Evolutionary conservation across 495 filamentous ascomycete genomes (phyloP).

Genomic region (Astrocystis sublimbata): DNA sequence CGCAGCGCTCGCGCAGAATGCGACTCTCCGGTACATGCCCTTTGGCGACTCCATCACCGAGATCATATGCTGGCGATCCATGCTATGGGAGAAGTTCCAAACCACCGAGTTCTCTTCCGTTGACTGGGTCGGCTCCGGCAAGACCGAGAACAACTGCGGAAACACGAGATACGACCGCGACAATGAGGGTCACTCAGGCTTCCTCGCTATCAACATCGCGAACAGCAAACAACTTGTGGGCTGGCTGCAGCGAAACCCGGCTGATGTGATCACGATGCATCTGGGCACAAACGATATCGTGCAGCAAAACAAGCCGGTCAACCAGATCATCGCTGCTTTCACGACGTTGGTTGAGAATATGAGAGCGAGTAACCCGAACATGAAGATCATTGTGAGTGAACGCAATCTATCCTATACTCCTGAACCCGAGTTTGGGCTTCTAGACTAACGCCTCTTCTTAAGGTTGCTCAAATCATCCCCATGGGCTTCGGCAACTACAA

Average conservation of each 20-base stretch:
- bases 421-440: too few relatives aligned
- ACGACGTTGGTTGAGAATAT: constrained; percentile 47
- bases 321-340: constrained; percentile 49
- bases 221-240: constrained; percentile 49
- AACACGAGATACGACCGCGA: constrained; percentile 46
- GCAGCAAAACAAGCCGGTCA: constrained; percentile 41
- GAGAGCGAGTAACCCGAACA: constrained; percentile 48
- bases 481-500: constrained; percentile 40
- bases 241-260: constrained; percentile 50
- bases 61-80: constrained; percentile 50
- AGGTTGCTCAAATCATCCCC: constrained; percentile 59
- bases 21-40: constrained; percentile 47
- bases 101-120: constrained; percentile 40
- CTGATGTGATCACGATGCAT: constrained; percentile 54
- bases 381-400: constrained; percentile 55
- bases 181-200: constrained; percentile 57
- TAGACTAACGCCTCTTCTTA: neutral
- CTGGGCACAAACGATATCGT: constrained; percentile 56
- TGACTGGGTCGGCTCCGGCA: constrained; percentile 51
- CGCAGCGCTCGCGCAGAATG: constrained; percentile 28
- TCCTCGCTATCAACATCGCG: constrained; percentile 51
- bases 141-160: constrained; percentile 40
- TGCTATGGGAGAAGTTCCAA: constrained; percentile 50
- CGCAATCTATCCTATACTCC: too few relatives aligned
- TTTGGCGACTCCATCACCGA: constrained; percentile 56